These are phyloP conservation scores for Hypoxylon sp. DNA, from an alignment of 2,329 filamentous ascomycete species.

Conservation along the genomic window DNA sequence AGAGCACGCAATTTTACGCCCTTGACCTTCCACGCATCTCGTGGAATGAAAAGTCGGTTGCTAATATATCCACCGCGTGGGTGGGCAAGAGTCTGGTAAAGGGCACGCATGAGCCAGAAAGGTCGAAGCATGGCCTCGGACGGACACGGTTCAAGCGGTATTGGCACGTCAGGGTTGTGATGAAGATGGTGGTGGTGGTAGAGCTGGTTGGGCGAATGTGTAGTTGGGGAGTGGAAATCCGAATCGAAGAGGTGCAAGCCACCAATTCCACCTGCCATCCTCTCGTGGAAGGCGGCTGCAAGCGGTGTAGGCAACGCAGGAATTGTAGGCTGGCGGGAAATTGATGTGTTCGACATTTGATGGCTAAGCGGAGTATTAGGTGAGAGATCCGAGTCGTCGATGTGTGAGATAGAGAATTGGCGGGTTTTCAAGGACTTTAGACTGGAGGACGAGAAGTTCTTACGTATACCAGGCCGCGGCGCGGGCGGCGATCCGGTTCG, in stretches of 20 bases:
- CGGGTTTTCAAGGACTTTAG: conserved; percentile 79
- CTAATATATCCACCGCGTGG: conserved; percentile 93
- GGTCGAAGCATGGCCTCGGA: conserved; percentile 90
- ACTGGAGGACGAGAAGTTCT: conserved; percentile 79
- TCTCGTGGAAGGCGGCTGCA: conserved; percentile 71
- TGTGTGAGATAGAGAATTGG: conserved; percentile 75
- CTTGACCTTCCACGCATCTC: conserved; percentile 93
- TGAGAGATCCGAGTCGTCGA: conserved; percentile 76
- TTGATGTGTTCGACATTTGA: conserved; percentile 65
- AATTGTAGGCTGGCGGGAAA: conserved; percentile 67
- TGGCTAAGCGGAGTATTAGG: conserved; percentile 80
- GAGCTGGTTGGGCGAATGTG: conserved; percentile 72
- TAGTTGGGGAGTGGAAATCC: conserved; percentile 76
- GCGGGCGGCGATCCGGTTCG: conserved; percentile 68
- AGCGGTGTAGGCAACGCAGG: conserved; percentile 78
- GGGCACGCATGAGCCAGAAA: conserved; percentile 96
- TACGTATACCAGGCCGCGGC: conserved; percentile 65
- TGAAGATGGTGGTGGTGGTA: conserved; percentile 63
- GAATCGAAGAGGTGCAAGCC: conserved; percentile 87
- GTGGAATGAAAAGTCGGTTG: conserved; percentile 89
- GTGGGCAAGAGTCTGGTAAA: conserved; percentile 93
- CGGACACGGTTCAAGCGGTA: conserved; percentile 90
- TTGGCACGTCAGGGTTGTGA: conserved; percentile 70
- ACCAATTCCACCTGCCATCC: conserved; percentile 68
- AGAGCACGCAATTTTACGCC: conserved; percentile 91